Evolutionary conservation across 768 basidiomycete genomes (phyloP), one percentile per base, ranked within the genome.

Genomic region (Tremella yokohamensis): DNA sequence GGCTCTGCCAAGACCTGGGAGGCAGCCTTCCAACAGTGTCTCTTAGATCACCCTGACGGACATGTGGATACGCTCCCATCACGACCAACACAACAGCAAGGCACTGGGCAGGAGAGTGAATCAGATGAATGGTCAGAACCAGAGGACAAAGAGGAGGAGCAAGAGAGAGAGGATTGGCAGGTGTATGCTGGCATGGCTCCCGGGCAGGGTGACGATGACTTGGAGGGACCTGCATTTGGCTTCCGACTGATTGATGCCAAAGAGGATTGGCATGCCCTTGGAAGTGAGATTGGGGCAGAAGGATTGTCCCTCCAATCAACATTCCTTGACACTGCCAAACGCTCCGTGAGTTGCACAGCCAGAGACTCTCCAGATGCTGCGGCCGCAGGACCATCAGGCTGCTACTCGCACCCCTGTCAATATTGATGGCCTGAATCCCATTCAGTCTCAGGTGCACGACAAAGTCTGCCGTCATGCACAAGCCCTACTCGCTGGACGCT

Each of bases 171-270:
- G 11, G 39, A 40, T 40, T 40, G 39, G 39, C 39, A 40, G 39
- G 39, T 11, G 18, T 40, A 40, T 40, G 39, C 39, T 40, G 39
- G 39, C 11, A 11, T 40, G 18, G 39, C 12, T 11, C 39, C 39
- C 12, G 39, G 18, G 39, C 11, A 11, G 39, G 39, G 18, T 18
- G 11, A 38, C 7, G 40, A 38, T 54, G 24, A 25, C 29, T 8
- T 16, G 22, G 11, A 49, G 47, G 47, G 47, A 12, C 15, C 47
- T 12, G 12, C 11, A 18, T 40, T 40, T 11, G 39, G 39, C 39
- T 11, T 18, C 11, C 39, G 39, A 40, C 47, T 49, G 12, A 49
- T 49, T 49, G 47, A 49, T 49, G 47, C 20, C 18, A 18, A 40
- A 40, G 39, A 40, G 39, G 39, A 40, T 18, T 40, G 39, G 39